phyloP scores from a whole-genome alignment of 345 rosid genomes.

The Turnera subulata region DNA sequence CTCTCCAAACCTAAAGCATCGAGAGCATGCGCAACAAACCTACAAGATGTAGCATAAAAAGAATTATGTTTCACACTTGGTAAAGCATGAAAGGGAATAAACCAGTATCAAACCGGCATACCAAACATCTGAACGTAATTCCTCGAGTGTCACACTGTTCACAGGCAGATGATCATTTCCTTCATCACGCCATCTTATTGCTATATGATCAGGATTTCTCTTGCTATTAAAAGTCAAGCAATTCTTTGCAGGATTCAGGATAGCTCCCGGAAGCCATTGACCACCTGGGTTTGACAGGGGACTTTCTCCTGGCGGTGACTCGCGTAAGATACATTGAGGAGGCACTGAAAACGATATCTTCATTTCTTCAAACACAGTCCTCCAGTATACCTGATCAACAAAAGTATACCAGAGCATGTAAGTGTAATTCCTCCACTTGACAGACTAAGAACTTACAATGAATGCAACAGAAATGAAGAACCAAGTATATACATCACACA shows the following conservation, averaged over 20 bases:
- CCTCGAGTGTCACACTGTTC: slow-evolving; percentile 61
- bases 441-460: background rate
- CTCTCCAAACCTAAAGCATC: slow-evolving; percentile 52
- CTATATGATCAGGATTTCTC: slow-evolving; percentile 56
- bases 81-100: background rate
- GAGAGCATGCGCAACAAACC: slow-evolving; percentile 81
- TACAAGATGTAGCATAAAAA: slow-evolving; percentile 24
- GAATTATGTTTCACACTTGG: slow-evolving; percentile 1
- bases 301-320: slow-evolving; percentile 31
- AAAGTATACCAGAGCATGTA: slow-evolving; percentile 11
- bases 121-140: slow-evolving; percentile 78
- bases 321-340: slow-evolving; percentile 56
- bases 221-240: slow-evolving; percentile 50
- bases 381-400: slow-evolving; percentile 71
- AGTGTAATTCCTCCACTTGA: background rate
- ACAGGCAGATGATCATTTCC: slow-evolving; percentile 70
- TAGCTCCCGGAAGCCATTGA: slow-evolving; percentile 91
- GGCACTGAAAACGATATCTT: slow-evolving; percentile 50
- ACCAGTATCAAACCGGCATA: slow-evolving; percentile 30
- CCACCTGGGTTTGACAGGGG: slow-evolving; percentile 54
- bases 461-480: background rate
- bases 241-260: slow-evolving; percentile 66
- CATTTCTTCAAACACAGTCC: slow-evolving; percentile 63
- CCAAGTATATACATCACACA: background rate
- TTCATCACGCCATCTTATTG: slow-evolving; percentile 77